Percentiles rank a stretch among this genome's conserved stretches.
These are phyloP conservation scores for Hyaloraphidium curvatum DNA, from an alignment of 192 early-diverging fungal species.

Conservation along the genomic window DNA sequence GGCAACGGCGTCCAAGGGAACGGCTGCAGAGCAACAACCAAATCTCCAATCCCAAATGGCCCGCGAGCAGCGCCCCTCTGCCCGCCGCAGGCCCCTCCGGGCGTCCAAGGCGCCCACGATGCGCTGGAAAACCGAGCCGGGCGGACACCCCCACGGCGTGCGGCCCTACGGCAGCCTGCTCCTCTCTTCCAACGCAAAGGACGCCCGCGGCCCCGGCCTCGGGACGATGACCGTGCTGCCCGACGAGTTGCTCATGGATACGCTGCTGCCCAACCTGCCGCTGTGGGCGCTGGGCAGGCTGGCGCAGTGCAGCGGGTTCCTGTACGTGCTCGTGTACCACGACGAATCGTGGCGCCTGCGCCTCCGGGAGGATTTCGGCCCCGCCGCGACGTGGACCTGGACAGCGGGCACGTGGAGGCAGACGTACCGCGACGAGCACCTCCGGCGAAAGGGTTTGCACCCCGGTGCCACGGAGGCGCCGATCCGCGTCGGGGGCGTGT, in stretches of 20 bases:
- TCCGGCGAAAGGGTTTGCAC: not conserved
- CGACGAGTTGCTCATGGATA: constrained; percentile 32
- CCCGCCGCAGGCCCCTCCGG: no score
- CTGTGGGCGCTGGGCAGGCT: constrained; percentile 19
- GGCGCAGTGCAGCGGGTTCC: constrained; percentile 20
- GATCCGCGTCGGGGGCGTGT: constrained; percentile 25
- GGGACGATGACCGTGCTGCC: constrained; percentile 20
- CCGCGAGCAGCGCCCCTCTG: no score
- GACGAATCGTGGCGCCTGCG: constrained; percentile 43
- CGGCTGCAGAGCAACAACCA: no score
- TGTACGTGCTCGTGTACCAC: constrained; percentile 26
- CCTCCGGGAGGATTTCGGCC: constrained; percentile 22
- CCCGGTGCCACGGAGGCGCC: constrained; percentile 2
- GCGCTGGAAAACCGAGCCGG: no score
- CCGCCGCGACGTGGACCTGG: constrained; percentile 4
- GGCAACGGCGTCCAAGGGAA: no score
- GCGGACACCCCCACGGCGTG: no score
- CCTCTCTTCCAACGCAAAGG: no score
- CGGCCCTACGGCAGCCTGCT: no score
- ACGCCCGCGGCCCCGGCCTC: constrained; percentile 21
- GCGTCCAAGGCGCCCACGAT: no score
- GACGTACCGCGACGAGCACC: not conserved
- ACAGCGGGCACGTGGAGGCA: not conserved
- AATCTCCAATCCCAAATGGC: no score
- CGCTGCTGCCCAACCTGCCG: constrained; percentile 15